Conservation (phyloP, 73 alveolate species). For the Stentor roeselii region DNA sequence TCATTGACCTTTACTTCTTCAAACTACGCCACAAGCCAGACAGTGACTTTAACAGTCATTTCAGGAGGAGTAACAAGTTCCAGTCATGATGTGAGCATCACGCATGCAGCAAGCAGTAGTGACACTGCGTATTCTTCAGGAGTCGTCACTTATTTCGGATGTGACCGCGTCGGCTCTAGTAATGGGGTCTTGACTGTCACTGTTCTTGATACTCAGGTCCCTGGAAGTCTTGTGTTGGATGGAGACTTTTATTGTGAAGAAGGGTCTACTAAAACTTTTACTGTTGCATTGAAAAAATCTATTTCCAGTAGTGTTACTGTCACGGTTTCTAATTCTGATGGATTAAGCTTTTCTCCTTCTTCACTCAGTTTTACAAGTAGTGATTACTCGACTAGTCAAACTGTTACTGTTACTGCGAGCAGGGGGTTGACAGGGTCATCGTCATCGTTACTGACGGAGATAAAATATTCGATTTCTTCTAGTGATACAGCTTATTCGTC, state of each 20-base stretch:
- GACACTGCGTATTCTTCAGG: background rate
- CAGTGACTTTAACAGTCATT: background rate
- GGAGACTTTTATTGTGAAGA: background rate
- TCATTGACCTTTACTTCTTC: background rate
- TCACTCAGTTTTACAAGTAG: background rate
- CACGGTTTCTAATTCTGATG: background rate
- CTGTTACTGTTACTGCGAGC: background rate
- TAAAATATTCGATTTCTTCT: background rate
- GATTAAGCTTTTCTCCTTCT: background rate
- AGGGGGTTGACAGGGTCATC: background rate
- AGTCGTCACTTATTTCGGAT: background rate
- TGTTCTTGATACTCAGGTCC: background rate
- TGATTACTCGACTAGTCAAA: too few relatives aligned
- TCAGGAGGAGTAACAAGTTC: background rate
- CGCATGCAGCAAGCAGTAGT: background rate
- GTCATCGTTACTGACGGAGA: background rate
- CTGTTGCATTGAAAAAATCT: background rate
- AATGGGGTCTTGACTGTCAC: constrained; percentile 1
- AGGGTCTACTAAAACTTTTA: background rate
- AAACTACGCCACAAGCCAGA: background rate
- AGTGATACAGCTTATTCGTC: background rate
- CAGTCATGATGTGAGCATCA: background rate
- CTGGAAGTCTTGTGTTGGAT: background rate
- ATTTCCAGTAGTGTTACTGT: background rate
- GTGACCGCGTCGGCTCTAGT: constrained; percentile 2